phyloP scores from a whole-genome alignment of 2,329 filamentous ascomycete species.

The Pestalotiopsis sp. region DNA sequence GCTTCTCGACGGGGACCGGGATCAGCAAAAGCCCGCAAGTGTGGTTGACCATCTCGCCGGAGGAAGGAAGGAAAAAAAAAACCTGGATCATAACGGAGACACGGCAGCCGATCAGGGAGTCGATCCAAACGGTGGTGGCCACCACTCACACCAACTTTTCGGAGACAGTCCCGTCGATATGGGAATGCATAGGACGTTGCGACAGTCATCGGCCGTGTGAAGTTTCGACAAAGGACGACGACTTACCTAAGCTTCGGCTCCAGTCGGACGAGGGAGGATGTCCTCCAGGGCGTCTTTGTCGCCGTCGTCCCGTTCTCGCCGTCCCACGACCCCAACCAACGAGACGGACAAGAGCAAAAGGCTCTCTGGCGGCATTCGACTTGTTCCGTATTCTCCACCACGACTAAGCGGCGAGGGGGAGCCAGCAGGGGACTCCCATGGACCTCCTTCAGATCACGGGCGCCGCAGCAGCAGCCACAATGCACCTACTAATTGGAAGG shows the following conservation, averaged over 20 bases:
- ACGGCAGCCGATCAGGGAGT: background rate
- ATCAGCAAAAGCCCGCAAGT: background rate
- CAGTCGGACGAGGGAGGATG: slow-evolving; percentile 28
- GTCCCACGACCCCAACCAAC: slow-evolving; percentile 36
- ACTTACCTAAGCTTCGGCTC: slow-evolving; percentile 19
- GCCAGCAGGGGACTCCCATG: slow-evolving; percentile 20
- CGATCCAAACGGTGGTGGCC: background rate
- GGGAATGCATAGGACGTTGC: background rate
- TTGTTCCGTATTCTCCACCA: slow-evolving; percentile 50
- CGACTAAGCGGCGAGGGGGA: slow-evolving; percentile 22
- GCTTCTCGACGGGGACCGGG: background rate
- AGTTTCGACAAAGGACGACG: slow-evolving; percentile 13
- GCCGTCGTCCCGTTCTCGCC: slow-evolving; percentile 23
- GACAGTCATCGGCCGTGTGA: slow-evolving; percentile 18
- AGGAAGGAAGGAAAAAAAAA: background rate
- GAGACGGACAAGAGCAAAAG: slow-evolving; percentile 41
- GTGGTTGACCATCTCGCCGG: background rate
- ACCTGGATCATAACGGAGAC: background rate
- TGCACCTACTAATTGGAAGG: slow-evolving; percentile 11
- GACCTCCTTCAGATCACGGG: slow-evolving; percentile 15
- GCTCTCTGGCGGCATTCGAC: slow-evolving; percentile 38
- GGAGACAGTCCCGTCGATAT: background rate
- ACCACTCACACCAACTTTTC: background rate
- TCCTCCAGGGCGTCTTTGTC: slow-evolving; percentile 30
- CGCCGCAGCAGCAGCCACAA: slow-evolving; percentile 18